Evolutionary conservation across 805 yeast species (phyloP).

Genomic region (Priceomyces melissophilus): DNA sequence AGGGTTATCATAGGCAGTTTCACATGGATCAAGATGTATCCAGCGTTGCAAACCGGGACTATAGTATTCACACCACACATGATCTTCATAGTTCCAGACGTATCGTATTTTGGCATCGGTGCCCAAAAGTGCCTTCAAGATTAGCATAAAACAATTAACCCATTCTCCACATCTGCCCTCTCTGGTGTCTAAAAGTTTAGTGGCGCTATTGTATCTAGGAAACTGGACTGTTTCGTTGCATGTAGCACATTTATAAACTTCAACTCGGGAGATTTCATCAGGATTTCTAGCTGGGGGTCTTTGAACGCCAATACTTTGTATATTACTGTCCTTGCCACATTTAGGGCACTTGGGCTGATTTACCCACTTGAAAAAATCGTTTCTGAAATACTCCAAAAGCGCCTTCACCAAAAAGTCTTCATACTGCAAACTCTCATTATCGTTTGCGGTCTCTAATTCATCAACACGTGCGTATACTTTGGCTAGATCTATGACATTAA

Average conservation of each 20-base stretch:
- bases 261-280: conserved; percentile 53
- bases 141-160: conserved; percentile 78
- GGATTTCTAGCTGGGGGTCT: conserved; percentile 35
- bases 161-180: conserved; percentile 93
- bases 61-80: conserved; percentile 93
- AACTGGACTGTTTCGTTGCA: conserved; percentile 55
- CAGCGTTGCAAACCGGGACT: conserved; percentile 61
- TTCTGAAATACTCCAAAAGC: conserved; percentile 51
- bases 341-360: conserved; percentile 59
- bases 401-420: conserved; percentile 36
- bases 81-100: conserved; percentile 89
- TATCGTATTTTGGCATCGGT: conserved; percentile 45
- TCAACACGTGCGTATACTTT: conserved; percentile 38
- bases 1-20: conserved; percentile 81
- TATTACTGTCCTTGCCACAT: conserved; percentile 46
- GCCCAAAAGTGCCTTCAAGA: conserved; percentile 62
- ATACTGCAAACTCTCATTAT: conserved; percentile 26
- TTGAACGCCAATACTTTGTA: conserved; percentile 34
- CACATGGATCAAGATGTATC: conserved; percentile 91
- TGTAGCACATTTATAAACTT: conserved; percentile 55
- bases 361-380: conserved; percentile 81
- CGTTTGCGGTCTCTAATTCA: conserved; percentile 45
- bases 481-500: conserved; percentile 62
- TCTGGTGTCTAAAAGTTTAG: conserved; percentile 55
- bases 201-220: conserved; percentile 74